phyloP scores from a whole-genome alignment of 352 stramenopile genomes.

The Phytopythium boreale region DNA sequence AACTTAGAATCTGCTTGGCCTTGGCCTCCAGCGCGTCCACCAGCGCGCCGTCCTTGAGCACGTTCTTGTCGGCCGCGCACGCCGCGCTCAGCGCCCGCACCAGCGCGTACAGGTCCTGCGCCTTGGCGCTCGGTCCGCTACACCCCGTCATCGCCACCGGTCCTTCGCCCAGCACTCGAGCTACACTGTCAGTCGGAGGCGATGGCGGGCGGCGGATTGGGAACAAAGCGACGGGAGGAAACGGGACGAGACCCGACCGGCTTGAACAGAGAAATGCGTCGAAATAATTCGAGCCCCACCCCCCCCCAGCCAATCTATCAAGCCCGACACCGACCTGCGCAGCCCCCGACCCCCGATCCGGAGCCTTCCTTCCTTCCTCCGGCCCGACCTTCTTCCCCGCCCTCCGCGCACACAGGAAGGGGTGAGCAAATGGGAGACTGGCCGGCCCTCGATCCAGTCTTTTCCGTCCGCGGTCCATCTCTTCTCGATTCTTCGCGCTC shows the following conservation, averaged over 20 bases:
- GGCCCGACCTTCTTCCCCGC: conserved; percentile 1
- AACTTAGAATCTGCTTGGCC: conserved; percentile 49
- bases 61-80: conserved; percentile 53
- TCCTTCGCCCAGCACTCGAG: too few relatives aligned
- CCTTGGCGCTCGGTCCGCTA: conserved; percentile 7
- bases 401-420: not conserved
- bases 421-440: conserved; percentile 1
- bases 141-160: not conserved
- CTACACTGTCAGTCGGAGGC: too few relatives aligned
- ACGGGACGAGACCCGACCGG: not conserved
- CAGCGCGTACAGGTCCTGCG: conserved; percentile 37
- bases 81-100: conserved; percentile 57
- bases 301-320: not conserved
- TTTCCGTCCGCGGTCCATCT: not conserved
- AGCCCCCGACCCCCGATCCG: not conserved
- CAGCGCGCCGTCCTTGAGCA: conserved; percentile 64
- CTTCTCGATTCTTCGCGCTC: not conserved
- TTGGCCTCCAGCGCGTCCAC: conserved; percentile 59
- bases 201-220: too few relatives aligned
- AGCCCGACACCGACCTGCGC: not conserved
- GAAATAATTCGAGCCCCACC: not conserved
- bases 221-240: not conserved
- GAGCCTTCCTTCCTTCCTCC: not conserved
- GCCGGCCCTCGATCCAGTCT: not conserved
- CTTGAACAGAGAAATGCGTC: not conserved